Percentiles rank a stretch among this genome's conserved stretches.
These are phyloP conservation scores for Chlorella variabilis DNA, from an alignment of 163 green algal species.

Conservation along the genomic window DNA sequence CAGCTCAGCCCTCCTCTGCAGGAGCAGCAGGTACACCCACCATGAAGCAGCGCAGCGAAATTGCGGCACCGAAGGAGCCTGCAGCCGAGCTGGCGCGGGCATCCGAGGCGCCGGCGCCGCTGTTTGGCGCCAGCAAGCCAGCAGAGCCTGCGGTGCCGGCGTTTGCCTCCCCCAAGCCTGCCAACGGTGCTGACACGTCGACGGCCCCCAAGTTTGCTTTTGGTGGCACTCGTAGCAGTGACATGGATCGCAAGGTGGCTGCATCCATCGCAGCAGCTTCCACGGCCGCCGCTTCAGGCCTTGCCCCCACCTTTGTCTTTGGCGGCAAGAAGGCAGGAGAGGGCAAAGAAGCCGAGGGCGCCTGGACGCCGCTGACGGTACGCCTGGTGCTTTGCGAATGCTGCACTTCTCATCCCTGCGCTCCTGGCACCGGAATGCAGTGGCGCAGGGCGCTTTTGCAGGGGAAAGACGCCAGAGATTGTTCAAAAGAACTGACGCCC, in stretches of 20 bases:
- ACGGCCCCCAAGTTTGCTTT: constrained; percentile 18
- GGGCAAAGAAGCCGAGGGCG: not conserved
- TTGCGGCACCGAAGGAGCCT: not conserved
- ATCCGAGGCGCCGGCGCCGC: not conserved
- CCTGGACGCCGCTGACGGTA: constrained; percentile 11
- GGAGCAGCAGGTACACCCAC: constrained; percentile 7
- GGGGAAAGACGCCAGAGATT: too few species aligned
- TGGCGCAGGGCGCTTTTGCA: too few species aligned
- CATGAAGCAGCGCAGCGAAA: constrained; percentile 12
- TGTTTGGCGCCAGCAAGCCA: constrained; percentile 24
- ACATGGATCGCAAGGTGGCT: constrained; percentile 11
- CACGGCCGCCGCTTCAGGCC: not conserved
- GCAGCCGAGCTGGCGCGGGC: not conserved
- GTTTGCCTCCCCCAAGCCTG: too few species aligned
- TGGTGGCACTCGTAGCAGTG: constrained; percentile 18
- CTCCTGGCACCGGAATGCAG: too few species aligned
- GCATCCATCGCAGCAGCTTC: constrained; percentile 8
- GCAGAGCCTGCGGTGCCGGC: constrained; percentile 6
- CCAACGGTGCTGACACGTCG: not conserved
- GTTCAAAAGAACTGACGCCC: too few species aligned
- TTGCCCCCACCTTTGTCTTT: constrained; percentile 36
- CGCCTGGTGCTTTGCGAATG: not conserved
- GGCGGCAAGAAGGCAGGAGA: constrained; percentile 15
- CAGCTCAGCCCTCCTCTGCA: not conserved
- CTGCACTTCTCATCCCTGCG: too few species aligned